phyloP scores from a whole-genome alignment of 139 green algal species.

The Micromonas commoda region DNA sequence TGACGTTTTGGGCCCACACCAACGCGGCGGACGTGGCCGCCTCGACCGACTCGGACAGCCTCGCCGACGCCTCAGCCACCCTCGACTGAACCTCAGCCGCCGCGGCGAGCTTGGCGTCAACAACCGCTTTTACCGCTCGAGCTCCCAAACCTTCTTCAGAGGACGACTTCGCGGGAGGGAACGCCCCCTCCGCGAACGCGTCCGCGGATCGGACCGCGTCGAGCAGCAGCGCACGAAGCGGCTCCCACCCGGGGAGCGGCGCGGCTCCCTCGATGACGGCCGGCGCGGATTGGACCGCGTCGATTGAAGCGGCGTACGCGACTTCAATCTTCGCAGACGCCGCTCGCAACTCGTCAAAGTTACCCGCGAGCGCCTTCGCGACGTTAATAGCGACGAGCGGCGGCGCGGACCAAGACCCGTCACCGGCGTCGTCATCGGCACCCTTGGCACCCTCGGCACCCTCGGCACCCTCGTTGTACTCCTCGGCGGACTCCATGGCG shows the following conservation, averaged over 20 bases:
- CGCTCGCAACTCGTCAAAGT: not conserved
- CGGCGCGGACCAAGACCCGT: not conserved
- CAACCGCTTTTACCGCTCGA: not conserved
- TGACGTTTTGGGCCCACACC: slow-evolving; percentile 17
- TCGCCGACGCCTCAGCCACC: not conserved
- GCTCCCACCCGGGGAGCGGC: not conserved
- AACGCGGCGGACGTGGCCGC: not conserved
- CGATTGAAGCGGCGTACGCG: not conserved
- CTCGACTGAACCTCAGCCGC: not conserved
- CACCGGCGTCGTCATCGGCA: too few relatives aligned
- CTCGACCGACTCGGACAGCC: slow-evolving; percentile 3
- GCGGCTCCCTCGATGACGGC: too few relatives aligned
- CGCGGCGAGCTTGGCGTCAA: not conserved
- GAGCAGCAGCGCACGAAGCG: not conserved
- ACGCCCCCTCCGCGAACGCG: not conserved
- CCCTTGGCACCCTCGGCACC: not conserved
- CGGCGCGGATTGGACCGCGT: not conserved
- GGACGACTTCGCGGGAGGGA: not conserved
- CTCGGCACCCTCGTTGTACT: not conserved
- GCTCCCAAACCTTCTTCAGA: not conserved
- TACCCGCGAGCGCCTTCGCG: not conserved
- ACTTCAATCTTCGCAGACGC: not conserved
- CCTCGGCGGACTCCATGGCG: not conserved
- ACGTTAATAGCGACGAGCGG: not conserved
- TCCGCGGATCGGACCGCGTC: not conserved